Conservation (phyloP, 139 green algal species). For the Picochlorum sp. region DNA sequence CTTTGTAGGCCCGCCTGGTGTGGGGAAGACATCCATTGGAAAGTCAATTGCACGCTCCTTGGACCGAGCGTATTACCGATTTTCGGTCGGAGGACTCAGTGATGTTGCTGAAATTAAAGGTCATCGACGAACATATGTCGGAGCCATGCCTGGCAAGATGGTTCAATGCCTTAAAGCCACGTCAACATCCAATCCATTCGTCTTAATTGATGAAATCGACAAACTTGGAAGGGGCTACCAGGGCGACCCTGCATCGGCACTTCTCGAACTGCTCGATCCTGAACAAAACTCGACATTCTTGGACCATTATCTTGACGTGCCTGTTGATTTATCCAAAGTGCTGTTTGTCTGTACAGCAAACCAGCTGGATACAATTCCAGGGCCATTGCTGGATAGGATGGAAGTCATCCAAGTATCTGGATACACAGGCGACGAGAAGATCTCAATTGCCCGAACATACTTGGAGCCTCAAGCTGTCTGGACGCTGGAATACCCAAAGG, state of each 20-base stretch:
- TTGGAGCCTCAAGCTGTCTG: constrained; percentile 67
- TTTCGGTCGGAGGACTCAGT: constrained; percentile 83
- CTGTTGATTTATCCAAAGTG: constrained; percentile 78
- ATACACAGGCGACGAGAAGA: constrained; percentile 93
- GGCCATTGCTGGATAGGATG: constrained; percentile 93
- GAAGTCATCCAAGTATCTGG: constrained; percentile 76
- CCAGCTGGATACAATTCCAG: constrained; percentile 89
- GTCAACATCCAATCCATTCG: constrained; percentile 76
- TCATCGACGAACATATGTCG: constrained; percentile 92
- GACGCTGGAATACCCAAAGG: constrained; percentile 63
- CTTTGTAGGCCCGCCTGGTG: constrained; percentile 84
- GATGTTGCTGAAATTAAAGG: constrained; percentile 97
- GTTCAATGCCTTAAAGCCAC: constrained; percentile 93
- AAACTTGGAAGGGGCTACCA: constrained; percentile 69
- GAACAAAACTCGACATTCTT: constrained; percentile 93
- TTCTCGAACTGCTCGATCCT: constrained; percentile 96
- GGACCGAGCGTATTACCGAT: constrained; percentile 82
- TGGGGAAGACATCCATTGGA: constrained; percentile 91
- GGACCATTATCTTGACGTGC: constrained; percentile 97
- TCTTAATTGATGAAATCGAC: constrained; percentile 98
- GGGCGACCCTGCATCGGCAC: constrained; percentile 85
- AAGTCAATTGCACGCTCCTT: constrained; percentile 76
- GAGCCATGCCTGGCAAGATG: constrained; percentile 97
- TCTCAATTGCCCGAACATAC: constrained; percentile 83
- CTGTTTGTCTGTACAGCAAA: constrained; percentile 97